Conservation (phyloP, 1,139 yeast species). For the Geotrichum histeridarum region DNA sequence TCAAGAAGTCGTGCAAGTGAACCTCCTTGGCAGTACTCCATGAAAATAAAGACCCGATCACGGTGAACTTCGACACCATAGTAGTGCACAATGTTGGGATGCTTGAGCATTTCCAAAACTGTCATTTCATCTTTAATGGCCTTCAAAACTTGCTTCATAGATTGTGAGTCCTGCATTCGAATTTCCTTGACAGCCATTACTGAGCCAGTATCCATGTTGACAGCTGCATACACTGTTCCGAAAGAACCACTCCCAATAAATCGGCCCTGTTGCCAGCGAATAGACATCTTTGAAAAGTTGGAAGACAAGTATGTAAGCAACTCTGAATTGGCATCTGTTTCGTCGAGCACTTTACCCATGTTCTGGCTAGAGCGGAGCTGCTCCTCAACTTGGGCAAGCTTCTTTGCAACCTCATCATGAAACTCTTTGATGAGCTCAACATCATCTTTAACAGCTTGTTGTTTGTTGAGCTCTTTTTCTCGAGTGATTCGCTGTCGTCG, state of each 20-base stretch:
- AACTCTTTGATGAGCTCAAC: conserved; percentile 52
- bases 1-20: conserved; percentile 77
- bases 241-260: conserved; percentile 94
- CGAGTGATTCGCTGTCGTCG: conserved; percentile 39
- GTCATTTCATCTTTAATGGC: conserved; percentile 95
- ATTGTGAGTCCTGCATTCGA: conserved; percentile 80
- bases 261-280: conserved; percentile 95
- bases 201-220: conserved; percentile 90
- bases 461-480: conserved; percentile 15
- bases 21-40: conserved; percentile 98
- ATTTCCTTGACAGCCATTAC: conserved; percentile 97
- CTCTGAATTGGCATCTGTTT: conserved; percentile 79
- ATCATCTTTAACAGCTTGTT: conserved; percentile 45
- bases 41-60: conserved; percentile 88
- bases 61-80: conserved; percentile 97
- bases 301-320: conserved; percentile 82
- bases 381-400: conserved; percentile 55
- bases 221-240: conserved; percentile 90
- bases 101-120: conserved; percentile 87
- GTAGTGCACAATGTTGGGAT: conserved; percentile 93
- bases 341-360: conserved; percentile 87
- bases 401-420: conserved; percentile 55
- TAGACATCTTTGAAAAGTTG: conserved; percentile 82
- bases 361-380: conserved; percentile 48
- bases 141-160: conserved; percentile 79